Evolutionary conservation across 176 grass and related monocot genomes (phyloP), one percentile per base, ranked within the genome.

Genomic region (Oryza longistaminata): DNA sequence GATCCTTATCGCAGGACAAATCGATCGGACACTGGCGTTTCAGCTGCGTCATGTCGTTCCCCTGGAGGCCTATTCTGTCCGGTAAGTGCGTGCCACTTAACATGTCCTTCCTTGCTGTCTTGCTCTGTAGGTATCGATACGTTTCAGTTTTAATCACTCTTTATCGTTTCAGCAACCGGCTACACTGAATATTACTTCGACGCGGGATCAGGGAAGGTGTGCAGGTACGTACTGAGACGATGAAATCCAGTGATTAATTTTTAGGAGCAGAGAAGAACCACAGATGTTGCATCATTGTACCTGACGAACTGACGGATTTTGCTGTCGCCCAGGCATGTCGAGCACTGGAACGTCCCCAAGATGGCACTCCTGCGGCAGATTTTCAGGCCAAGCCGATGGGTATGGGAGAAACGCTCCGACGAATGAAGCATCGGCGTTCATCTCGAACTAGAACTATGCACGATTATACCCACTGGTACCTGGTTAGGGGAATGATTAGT

Each of bases 31-130:
- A 92, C 79, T 98, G 93, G 96, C 87, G 93, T 66, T 98, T 95
- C 70, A 98, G 84, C 78, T 95, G 96, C 88, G 80, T 98, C 78
- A 98, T 98, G 93, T 95, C 91, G 75, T 98, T 98, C 78, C 93
- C 93, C 1, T 98, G 96, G 96, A 89, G 93, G 37, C 91, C 96
- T 37, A 98, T 95, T 76, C 90, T 94, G 78, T 98, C 93, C 44
- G 91, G 96, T 92, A 83, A 43, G 43, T 72, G 76, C 27, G 71
- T 1, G 44, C 44, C 58, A 7, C 27, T 24, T 40, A 25, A 37
- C 25, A 31, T 8, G 21, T 3, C 64, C 44, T 48, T 6, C 64
- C 44, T 49, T 49, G 46, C 46, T 49, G 13, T 15, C 13, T 49
- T 49, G 12, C 13, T 49, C 46, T 15, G 46, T 49, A 43, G 42